Percentiles rank a stretch among this genome's conserved stretches.
These are phyloP conservation scores for Thelonectria rubi DNA, from an alignment of 2,329 filamentous ascomycete species.

Conservation along the genomic window DNA sequence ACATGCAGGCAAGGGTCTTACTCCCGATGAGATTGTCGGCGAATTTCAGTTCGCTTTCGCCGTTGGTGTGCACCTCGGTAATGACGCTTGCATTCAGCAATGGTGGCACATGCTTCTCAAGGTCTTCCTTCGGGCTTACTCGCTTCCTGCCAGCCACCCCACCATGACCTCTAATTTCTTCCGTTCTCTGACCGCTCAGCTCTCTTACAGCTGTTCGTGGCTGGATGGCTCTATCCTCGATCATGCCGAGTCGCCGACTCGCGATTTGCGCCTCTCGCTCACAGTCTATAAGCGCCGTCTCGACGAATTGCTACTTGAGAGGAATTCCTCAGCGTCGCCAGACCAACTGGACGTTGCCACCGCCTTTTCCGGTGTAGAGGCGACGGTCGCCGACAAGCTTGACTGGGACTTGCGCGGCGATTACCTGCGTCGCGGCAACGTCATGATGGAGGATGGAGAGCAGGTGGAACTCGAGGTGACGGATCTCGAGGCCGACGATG, in stretches of 20 bases:
- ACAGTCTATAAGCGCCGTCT: slow-evolving; percentile 64
- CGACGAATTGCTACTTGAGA: slow-evolving; percentile 54
- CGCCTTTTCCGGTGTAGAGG: slow-evolving; percentile 55
- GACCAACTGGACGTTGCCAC: slow-evolving; percentile 56
- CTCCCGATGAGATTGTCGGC: slow-evolving; percentile 59
- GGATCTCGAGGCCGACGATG: slow-evolving; percentile 64
- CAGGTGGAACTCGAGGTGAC: slow-evolving; percentile 57
- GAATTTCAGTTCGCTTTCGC: slow-evolving; percentile 70
- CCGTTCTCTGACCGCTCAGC: slow-evolving; percentile 61
- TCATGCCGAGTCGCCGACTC: slow-evolving; percentile 43
- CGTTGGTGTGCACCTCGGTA: slow-evolving; percentile 65
- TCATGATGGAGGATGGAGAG: slow-evolving; percentile 64
- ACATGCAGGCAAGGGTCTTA: slow-evolving; percentile 33
- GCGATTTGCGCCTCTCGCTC: slow-evolving; percentile 57
- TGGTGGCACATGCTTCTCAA: slow-evolving; percentile 66
- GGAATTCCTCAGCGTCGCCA: slow-evolving; percentile 46
- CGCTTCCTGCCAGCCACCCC: slow-evolving; percentile 55
- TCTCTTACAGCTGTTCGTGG: slow-evolving; percentile 61
- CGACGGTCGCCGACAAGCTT: slow-evolving; percentile 48
- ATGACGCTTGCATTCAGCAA: slow-evolving; percentile 67
- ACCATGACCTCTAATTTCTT: slow-evolving; percentile 58
- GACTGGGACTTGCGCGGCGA: slow-evolving; percentile 66
- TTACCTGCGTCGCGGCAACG: slow-evolving; percentile 57
- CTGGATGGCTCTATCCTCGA: slow-evolving; percentile 58
- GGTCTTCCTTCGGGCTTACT: slow-evolving; percentile 60